Percentiles rank a stretch among this genome's conserved stretches.
Evolutionary conservation across 1,139 yeast genomes (phyloP).

Genomic region (Candida mesenterica): DNA sequence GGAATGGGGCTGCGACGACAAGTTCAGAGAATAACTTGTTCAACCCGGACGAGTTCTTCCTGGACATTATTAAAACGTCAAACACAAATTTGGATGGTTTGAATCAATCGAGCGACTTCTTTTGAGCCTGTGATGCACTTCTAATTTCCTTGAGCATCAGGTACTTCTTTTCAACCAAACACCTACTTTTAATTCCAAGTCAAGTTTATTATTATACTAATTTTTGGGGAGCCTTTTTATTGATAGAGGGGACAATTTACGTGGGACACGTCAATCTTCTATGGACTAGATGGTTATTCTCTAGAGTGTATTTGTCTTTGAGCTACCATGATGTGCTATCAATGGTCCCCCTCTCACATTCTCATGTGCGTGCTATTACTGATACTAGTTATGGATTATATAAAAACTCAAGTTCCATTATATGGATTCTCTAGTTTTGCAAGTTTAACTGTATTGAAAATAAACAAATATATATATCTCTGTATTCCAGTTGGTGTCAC

Average conservation of each 20-base stretch:
- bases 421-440: neutral
- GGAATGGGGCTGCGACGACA: neutral
- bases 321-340: neutral
- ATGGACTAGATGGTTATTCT: neutral
- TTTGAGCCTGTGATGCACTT: slow-evolving; percentile 1
- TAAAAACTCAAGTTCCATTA: neutral
- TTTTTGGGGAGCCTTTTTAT: neutral
- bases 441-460: neutral
- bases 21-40: slow-evolving; percentile 9
- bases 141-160: too few relatives aligned
- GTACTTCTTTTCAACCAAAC: neutral
- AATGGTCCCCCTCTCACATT: neutral
- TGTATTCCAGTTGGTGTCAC: too few relatives aligned
- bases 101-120: slow-evolving; percentile 2
- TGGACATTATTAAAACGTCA: slow-evolving; percentile 14
- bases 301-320: neutral
- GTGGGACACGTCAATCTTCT: neutral
- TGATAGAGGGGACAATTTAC: neutral
- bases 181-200: neutral
- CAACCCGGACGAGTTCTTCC: slow-evolving; percentile 20
- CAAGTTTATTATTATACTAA: neutral
- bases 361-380: neutral
- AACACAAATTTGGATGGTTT: slow-evolving; percentile 8
- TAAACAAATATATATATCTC: too few relatives aligned
- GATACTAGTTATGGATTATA: neutral